These are phyloP conservation scores for Stereocaulon alpinum DNA, from an alignment of 495 filamentous ascomycete species.

Conservation along the genomic window DNA sequence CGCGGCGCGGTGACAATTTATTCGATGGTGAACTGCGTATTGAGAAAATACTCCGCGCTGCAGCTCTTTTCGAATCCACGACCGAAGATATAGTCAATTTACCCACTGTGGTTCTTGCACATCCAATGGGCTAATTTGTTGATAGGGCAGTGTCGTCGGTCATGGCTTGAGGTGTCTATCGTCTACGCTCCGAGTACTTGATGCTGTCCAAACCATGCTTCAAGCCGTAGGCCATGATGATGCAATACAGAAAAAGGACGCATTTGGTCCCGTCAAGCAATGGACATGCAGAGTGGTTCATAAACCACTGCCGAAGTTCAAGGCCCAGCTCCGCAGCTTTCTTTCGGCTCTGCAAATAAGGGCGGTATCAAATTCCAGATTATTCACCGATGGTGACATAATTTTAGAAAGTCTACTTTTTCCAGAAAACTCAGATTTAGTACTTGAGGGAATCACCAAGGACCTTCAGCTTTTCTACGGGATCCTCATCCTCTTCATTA, in stretches of 20 bases:
- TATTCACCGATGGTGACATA: too few species aligned
- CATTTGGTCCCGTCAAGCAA: too few species aligned
- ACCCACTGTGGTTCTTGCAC: too few species aligned
- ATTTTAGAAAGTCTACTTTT: too few species aligned
- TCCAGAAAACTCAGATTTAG: too few species aligned
- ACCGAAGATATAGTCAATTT: neutral
- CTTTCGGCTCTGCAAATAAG: neutral
- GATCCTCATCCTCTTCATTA: neutral
- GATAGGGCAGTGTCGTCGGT: neutral
- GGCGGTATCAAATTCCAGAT: too few species aligned
- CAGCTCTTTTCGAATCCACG: neutral
- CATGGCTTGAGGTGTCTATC: neutral
- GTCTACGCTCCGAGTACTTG: neutral
- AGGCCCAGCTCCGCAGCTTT: neutral
- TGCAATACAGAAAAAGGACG: too few species aligned
- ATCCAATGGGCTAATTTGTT: neutral
- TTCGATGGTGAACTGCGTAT: too few species aligned
- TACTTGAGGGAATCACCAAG: too few species aligned
- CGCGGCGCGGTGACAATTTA: too few species aligned
- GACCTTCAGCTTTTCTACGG: conserved; percentile 1
- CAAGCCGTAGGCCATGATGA: neutral
- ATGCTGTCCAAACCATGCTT: neutral
- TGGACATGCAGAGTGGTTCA: neutral
- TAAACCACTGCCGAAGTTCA: neutral
- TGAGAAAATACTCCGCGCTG: neutral